Evolutionary conservation across 2,329 filamentous ascomycete species (phyloP).

Genomic region (Tolypocladium tundrense): DNA sequence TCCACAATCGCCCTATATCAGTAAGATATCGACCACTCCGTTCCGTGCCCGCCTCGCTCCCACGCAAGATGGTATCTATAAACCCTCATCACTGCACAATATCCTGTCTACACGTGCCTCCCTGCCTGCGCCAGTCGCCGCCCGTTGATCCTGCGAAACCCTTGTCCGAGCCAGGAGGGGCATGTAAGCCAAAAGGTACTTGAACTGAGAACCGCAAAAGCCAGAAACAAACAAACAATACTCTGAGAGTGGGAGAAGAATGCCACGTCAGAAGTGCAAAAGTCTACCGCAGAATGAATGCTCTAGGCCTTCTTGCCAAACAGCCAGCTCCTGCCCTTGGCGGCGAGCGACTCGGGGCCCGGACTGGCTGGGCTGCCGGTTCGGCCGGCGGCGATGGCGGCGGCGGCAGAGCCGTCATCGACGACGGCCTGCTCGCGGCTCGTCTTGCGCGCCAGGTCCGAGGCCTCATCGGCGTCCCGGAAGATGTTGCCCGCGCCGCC

Average conservation of each 20-base stretch:
- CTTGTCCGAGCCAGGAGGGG: neutral
- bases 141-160: neutral
- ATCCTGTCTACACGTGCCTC: neutral
- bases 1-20: neutral
- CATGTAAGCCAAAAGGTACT: neutral
- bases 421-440: conserved; percentile 20
- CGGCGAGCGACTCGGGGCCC: conserved; percentile 13
- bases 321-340: conserved; percentile 39
- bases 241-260: neutral
- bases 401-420: conserved; percentile 15
- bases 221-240: neutral
- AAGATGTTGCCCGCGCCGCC: conserved; percentile 67
- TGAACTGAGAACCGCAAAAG: neutral
- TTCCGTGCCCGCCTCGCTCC: neutral
- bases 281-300: neutral
- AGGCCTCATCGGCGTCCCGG: conserved; percentile 33
- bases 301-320: conserved; percentile 37
- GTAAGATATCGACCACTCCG: neutral
- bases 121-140: neutral
- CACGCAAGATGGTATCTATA: neutral
- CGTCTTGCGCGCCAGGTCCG: conserved; percentile 17
- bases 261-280: neutral
- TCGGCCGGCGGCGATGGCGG: neutral
- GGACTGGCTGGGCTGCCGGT: neutral
- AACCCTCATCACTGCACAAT: neutral